A percentile compares a stretch with the other conserved stretches of the same genome.
Evolutionary conservation across 139 green algal genomes (phyloP).

Genomic region (Parachlorella kessleri): DNA sequence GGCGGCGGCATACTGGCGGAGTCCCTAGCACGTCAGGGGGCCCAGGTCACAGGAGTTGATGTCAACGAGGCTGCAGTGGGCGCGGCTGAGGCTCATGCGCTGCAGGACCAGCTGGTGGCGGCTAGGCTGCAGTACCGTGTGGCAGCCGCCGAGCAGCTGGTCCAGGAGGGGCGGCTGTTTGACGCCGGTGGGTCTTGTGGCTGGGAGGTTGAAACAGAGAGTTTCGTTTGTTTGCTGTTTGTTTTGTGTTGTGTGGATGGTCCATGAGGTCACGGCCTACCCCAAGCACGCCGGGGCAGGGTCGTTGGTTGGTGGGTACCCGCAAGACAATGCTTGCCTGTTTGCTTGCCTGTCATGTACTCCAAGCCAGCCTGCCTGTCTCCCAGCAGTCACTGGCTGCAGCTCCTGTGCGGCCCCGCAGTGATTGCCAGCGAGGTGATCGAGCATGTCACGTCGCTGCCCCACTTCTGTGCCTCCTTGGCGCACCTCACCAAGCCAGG

Average conservation of each 20-base stretch:
- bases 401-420: constrained; percentile 16
- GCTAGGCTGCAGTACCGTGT: constrained; percentile 28
- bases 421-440: constrained; percentile 78
- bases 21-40: constrained; percentile 80
- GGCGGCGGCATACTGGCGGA: constrained; percentile 87
- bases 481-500: constrained; percentile 16
- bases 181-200: constrained; percentile 47
- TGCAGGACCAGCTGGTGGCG: constrained; percentile 32
- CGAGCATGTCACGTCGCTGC: constrained; percentile 62
- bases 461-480: constrained; percentile 49
- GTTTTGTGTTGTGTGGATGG: too few relatives aligned
- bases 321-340: constrained; percentile 1
- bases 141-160: constrained; percentile 48
- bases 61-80: constrained; percentile 45
- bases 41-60: constrained; percentile 66
- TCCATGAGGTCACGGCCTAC: too few relatives aligned
- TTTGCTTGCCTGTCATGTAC: too few relatives aligned
- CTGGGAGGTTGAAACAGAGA: too few relatives aligned
- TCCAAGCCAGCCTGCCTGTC: constrained; percentile 20
- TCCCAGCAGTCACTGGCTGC: neutral
- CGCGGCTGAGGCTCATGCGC: constrained; percentile 38
- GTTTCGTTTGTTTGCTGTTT: too few relatives aligned
- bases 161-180: constrained; percentile 42
- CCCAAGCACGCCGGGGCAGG: too few relatives aligned
- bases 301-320: too few relatives aligned